Evolutionary conservation across 345 rosid species (phyloP), one percentile per base, ranked within the genome.

Genomic region (Trapa bicornis): DNA sequence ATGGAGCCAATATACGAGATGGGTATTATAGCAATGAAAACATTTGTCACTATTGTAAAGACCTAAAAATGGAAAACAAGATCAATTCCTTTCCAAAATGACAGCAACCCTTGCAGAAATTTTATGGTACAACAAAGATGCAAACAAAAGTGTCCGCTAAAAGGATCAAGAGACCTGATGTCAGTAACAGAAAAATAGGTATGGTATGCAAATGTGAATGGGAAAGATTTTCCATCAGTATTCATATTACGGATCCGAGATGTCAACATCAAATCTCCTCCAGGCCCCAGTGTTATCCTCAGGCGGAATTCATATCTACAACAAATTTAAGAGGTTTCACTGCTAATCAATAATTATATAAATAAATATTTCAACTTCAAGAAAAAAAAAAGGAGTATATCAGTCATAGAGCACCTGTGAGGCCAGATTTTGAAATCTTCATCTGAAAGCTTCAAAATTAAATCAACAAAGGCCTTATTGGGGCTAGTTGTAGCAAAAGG

Each of bases 401-500:
- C 48, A 45, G 48, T 35, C 37, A 14, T 45, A 17, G 56, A 70
- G 74, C 73, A 88, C 97, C 89, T 90, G 71, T 89, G 86, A 71
- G 98, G 91, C 96, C 98, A 92, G 67, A 84, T 82, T 79, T 88
- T 90, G 63, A 74, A 54, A 64, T 86, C 98, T 11, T 81, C 96
- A 58, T 81, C 75, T 66, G 89, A 80, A 61, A 79, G 85, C 77
- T 67, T 84, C 41, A 86, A 80, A 70, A 92, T 86, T 66, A 89
- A 80, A 70, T 92, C 96, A 76, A 90, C 68, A n/a, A 72, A 81
- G 35, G 96, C 81, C 76, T 61, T 77, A 79, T 66, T 68, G n/a
- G 78, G 32, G 73, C 70, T 71, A 64, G 56, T 72, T 71, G 83
- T 67, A 1, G 73, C 73, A 64, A 79, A 72, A 72, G 84, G 90